These are phyloP conservation scores for Quercus lobata DNA, from an alignment of 331 rosid genomes.

Conservation along the genomic window DNA sequence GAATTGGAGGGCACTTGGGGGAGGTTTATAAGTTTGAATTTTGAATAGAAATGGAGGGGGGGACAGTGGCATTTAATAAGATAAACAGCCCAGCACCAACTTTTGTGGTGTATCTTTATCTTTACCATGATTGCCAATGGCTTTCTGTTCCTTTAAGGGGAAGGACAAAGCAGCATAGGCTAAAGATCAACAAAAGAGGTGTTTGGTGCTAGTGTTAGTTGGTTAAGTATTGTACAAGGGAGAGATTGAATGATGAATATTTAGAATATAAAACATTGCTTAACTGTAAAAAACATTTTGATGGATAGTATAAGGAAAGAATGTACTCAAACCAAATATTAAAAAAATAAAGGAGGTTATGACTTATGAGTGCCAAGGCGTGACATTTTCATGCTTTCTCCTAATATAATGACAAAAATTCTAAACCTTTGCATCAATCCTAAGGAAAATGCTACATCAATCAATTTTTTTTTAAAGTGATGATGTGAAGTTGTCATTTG, in stretches of 20 bases:
- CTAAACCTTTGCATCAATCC: not conserved
- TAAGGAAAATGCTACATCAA: not conserved
- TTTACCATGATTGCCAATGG: slow-evolving; percentile 64
- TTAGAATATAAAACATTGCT: slow-evolving; percentile 33
- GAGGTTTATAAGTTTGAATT: slow-evolving; percentile 40
- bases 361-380: not conserved
- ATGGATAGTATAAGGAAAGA: not conserved
- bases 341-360: not conserved
- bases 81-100: slow-evolving; percentile 42
- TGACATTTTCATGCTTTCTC: not conserved
- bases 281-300: not conserved
- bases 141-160: slow-evolving; percentile 93
- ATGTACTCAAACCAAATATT: not conserved
- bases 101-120: slow-evolving; percentile 41
- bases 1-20: not conserved
- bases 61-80: slow-evolving; percentile 49
- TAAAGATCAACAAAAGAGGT: slow-evolving; percentile 34
- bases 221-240: slow-evolving; percentile 91
- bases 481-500: no score
- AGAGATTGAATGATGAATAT: slow-evolving; percentile 55
- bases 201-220: slow-evolving; percentile 90
- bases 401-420: not conserved
- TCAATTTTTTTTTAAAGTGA: no score
- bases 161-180: slow-evolving; percentile 46
- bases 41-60: slow-evolving; percentile 76